These are phyloP conservation scores for Sarocladium oryzae DNA, from an alignment of 2,329 filamentous ascomycete genomes.

Conservation along the genomic window DNA sequence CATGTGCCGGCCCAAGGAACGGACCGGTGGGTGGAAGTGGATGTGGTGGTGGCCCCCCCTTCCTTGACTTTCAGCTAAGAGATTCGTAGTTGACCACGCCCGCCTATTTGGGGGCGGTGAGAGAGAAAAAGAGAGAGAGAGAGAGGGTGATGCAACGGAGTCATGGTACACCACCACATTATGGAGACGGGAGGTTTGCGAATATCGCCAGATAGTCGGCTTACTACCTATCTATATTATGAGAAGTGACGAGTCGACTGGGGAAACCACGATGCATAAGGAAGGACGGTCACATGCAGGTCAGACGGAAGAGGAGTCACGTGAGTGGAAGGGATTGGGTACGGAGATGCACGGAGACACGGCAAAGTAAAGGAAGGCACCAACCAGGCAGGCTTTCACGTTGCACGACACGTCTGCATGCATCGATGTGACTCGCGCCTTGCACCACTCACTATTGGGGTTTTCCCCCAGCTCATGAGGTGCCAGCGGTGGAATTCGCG, in stretches of 20 bases:
- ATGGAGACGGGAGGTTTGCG: too few relatives aligned
- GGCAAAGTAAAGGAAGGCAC: not conserved
- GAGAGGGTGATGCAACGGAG: too few relatives aligned
- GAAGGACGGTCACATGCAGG: not conserved
- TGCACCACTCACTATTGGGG: too few relatives aligned
- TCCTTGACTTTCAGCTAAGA: conserved; percentile 3
- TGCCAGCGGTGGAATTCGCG: too few relatives aligned
- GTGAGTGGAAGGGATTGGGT: not conserved
- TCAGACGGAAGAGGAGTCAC: not conserved
- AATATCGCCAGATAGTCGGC: not conserved
- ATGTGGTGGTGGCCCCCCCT: not conserved
- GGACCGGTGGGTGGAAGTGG: not conserved
- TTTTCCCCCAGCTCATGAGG: too few relatives aligned
- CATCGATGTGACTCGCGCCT: too few relatives aligned
- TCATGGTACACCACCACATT: too few relatives aligned
- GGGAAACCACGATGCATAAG: not conserved
- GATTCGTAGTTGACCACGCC: not conserved
- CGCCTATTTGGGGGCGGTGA: not conserved
- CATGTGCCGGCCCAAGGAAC: conserved; percentile 6
- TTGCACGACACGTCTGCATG: too few relatives aligned
- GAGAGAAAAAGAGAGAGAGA: not conserved
- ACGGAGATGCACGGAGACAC: not conserved
- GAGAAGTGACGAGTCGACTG: conserved; percentile 6
- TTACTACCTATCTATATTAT: not conserved
- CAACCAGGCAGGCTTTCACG: too few relatives aligned